Base-by-base conservation (phyloP, 2,329 filamentous ascomycete genomes). In the Metarhizium album region DNA sequence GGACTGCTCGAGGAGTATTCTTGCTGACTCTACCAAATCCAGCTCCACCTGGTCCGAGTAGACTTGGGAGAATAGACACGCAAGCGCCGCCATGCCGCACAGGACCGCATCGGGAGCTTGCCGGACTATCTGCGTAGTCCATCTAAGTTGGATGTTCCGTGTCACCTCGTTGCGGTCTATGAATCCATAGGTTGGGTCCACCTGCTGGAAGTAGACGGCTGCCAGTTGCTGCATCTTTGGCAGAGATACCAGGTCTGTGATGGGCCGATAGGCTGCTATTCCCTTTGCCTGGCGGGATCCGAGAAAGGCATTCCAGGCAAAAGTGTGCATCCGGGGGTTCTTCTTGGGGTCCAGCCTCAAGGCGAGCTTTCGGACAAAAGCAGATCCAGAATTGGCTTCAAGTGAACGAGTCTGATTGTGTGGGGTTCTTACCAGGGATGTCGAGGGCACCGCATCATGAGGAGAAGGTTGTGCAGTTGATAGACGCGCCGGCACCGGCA, bases 371-470 rank as follows among this genome's bases (percentile, higher is more conserved):
- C 76, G 65, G 8, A 79, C 70, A 58, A 81, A 81, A 0, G 76
- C 75, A 0, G 78, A 74, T 0, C 76, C 76, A 0, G 76, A 80
- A 53, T 81, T 80, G 35, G 74, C 78, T 54, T 80, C 46, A 6
- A 49, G 46, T 4, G 50, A 52, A 24, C 37, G 38, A 38, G 74
- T 4, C 65, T 65, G 42, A 70, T 58, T 60, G 8, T 57, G 58
- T 1, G 59, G 58, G 46, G 47, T 55, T n/a, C n/a, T n/a, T 16
- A 52, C 43, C 3, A 47, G 38, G 23, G 59, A 56, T 5, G 53
- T 40, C 7, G 18, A 35, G 2, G 9, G 20, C 8, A 16, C 24
- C 22, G n/a, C 27, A 20, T 22, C 45, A 33, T 46, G 8, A 5
- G 23, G 45, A 13, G 45, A 37, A 2, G 45, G 24, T 23, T 31